phyloP scores from a whole-genome alignment of 441 rosid genomes.

The Populus hybrid region DNA sequence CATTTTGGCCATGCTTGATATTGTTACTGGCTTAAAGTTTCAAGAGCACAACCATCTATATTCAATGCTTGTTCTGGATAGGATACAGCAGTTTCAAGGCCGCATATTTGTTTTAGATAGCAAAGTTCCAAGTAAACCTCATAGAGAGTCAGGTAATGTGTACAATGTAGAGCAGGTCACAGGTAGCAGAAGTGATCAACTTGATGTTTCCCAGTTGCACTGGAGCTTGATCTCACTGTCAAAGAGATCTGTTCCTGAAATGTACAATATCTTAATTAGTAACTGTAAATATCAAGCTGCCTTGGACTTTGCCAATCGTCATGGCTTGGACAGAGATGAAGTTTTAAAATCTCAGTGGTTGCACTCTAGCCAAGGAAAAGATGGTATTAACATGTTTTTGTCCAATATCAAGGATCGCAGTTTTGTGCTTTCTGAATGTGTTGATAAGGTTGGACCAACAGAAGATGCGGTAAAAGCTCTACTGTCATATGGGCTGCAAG shows the following conservation, averaged over 20 bases:
- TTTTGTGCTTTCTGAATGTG: slow-evolving; percentile 79
- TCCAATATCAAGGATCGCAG: slow-evolving; percentile 68
- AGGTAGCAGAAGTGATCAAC: slow-evolving; percentile 37
- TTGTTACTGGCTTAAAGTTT: slow-evolving; percentile 48
- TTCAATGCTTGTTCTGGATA: slow-evolving; percentile 68
- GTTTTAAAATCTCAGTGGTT: slow-evolving; percentile 84
- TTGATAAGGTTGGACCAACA: slow-evolving; percentile 70
- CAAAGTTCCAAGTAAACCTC: slow-evolving; percentile 30
- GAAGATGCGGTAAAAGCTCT: slow-evolving; percentile 84
- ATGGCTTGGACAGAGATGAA: too few species aligned
- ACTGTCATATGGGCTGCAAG: slow-evolving; percentile 64
- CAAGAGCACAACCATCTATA: slow-evolving; percentile 55
- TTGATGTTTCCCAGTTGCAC: slow-evolving; percentile 37
- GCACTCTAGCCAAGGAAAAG: slow-evolving; percentile 57
- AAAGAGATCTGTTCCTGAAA: slow-evolving; percentile 77
- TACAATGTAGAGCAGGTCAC: slow-evolving; percentile 27
- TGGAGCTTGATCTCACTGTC: slow-evolving; percentile 84
- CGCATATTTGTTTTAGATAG: slow-evolving; percentile 66
- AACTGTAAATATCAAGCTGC: slow-evolving; percentile 67
- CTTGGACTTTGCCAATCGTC: slow-evolving; percentile 73
- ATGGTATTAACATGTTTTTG: slow-evolving; percentile 59
- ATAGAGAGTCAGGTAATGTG: slow-evolving; percentile 35
- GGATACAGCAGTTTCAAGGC: slow-evolving; percentile 52
- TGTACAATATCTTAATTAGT: slow-evolving; percentile 70
- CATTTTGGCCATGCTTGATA: slow-evolving; percentile 53